Base-by-base conservation (phyloP, 2,329 filamentous ascomycete genomes). In the Daldinia eschscholtzii region DNA sequence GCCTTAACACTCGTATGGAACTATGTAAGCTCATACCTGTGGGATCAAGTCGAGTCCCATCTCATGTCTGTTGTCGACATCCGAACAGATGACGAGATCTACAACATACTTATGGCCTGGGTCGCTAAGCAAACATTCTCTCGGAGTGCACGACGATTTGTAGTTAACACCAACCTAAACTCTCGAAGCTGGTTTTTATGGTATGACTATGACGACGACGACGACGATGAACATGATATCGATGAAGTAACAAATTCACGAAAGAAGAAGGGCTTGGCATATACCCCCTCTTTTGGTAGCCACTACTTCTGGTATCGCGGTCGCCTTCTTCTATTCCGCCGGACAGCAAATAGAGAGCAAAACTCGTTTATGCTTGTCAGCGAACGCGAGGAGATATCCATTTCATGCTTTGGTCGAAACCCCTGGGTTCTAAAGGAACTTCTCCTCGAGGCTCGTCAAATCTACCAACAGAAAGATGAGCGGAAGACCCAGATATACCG, bases 51-150 rank as follows among this genome's bases (percentile, higher is more conserved):
- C 33, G 82, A 86, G 46, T 74, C 80, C 5, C 81, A 91, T 73
- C 85, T 91, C 72, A 89, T 91, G 83, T 91, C 88, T 2, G 87
- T 86, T 1, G 89, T 90, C 18, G 87, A 90, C 72, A 87, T 93
- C 42, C 85, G 89, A 50, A 85, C 87, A 30, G 89, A 92, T 64
- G 91, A 93, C 73, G 91, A 93, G 76, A 87, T 91, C 64, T 93
- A 92, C 81, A 90, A 90, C 75, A 91, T 92, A 74, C 75, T 92
- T 44, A 92, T 92, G 89, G 84, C 83, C 28, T 93, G 91, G 91
- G 84, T 92, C 2, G 84, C 89, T 1, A 79, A 82, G 37, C 90
- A 93, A 77, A 78, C 80, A 3, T 92, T 92, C 71, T 84, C 88
- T 20, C 84, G 86, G 67, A 80, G 81, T 4, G 87, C 89, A 0